Evolutionary conservation across 164 flowering plant genomes (phyloP).

Genomic region (Kalanchoe fedtschenkoi): DNA sequence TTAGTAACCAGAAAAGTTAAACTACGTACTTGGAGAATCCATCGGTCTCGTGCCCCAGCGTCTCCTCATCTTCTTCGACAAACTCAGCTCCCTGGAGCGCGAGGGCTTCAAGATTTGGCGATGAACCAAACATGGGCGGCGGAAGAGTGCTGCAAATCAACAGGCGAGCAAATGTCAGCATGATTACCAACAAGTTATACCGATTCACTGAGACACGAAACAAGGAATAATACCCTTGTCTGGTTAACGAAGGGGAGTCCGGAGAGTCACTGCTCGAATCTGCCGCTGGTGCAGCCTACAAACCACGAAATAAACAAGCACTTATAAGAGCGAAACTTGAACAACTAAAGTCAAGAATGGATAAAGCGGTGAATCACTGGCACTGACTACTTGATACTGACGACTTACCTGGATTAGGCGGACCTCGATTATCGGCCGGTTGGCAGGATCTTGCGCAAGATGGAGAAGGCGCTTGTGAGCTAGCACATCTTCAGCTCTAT

Average conservation of each 20-base stretch:
- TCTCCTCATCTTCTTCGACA: conserved; percentile 26
- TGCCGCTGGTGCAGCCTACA: no score
- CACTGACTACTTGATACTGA: no score
- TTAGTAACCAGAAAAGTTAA: no score
- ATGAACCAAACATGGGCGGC: conserved; percentile 79
- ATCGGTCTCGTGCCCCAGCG: conserved; percentile 22
- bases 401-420: conserved; percentile 41
- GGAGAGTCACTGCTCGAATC: no score
- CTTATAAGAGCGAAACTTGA: neutral
- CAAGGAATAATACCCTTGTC: neutral
- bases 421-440: conserved; percentile 42
- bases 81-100: conserved; percentile 28
- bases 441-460: conserved; percentile 31
- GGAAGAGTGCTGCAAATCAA: conserved; percentile 40
- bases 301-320: no score
- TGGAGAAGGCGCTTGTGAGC: conserved; percentile 35
- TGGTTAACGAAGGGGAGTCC: no score
- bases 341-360: neutral
- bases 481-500: conserved; percentile 46
- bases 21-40: conserved; percentile 35
- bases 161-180: neutral
- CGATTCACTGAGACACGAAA: no score
- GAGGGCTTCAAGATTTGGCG: conserved; percentile 67
- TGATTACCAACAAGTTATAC: no score
- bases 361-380: neutral